phyloP scores from a whole-genome alignment of 139 green algal species.

The Picochlorum sp. region DNA sequence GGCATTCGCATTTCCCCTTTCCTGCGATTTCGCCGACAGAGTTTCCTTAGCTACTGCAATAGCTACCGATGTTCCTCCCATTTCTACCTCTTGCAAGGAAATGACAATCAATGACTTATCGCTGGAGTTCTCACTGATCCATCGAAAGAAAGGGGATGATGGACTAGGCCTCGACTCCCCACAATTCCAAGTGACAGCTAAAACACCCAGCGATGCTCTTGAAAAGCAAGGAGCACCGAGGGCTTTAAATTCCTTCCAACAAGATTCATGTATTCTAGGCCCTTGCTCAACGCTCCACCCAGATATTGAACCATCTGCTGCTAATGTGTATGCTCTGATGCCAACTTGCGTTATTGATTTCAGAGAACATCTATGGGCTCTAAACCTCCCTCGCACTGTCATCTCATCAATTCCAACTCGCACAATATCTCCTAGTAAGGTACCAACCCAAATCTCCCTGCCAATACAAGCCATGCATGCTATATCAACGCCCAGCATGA shows the following conservation, averaged over 20 bases:
- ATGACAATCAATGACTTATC: conserved; percentile 49
- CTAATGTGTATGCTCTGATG: conserved; percentile 47
- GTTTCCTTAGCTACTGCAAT: conserved; percentile 42
- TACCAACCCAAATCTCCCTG: conserved; percentile 50
- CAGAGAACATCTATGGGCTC: conserved; percentile 33
- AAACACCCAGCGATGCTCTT: conserved; percentile 36
- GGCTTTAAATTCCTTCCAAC: conserved; percentile 8
- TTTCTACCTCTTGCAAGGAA: conserved; percentile 81
- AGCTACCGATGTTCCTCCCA: conserved; percentile 65
- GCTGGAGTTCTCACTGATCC: conserved; percentile 34
- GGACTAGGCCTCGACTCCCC: conserved; percentile 44
- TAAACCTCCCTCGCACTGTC: conserved; percentile 30
- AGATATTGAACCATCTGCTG: conserved; percentile 48
- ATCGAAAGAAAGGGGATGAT: conserved; percentile 28
- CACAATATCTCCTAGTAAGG: conserved; percentile 37
- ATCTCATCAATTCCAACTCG: conserved; percentile 9
- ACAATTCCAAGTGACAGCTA: conserved; percentile 82
- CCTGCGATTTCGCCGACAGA: conserved; percentile 35
- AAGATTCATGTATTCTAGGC: neutral
- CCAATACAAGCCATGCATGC: conserved; percentile 29
- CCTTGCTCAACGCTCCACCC: conserved; percentile 35
- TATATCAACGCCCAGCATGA: conserved; percentile 25
- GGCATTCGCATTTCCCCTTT: conserved; percentile 68
- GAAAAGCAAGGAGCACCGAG: conserved; percentile 11
- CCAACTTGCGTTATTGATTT: conserved; percentile 36